These are phyloP conservation scores for Firmiana major DNA, from an alignment of 345 rosid genomes.

Conservation along the genomic window DNA sequence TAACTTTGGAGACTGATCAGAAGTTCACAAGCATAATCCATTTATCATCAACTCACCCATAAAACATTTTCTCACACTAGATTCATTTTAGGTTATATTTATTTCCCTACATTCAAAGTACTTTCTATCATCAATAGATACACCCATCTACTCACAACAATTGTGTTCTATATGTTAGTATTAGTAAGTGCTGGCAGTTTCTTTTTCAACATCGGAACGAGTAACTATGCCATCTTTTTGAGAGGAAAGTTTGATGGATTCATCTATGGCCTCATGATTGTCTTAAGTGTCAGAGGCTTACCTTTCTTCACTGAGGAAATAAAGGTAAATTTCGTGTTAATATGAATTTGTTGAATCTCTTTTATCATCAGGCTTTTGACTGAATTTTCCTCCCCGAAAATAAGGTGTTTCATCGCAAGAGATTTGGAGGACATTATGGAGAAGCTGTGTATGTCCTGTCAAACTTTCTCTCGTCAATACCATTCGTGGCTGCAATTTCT, in stretches of 20 bases:
- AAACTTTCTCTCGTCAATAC: conserved; percentile 33
- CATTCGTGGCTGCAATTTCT: conserved; percentile 24
- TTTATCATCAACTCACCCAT: too few relatives aligned
- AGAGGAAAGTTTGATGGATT: conserved; percentile 26
- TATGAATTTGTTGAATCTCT: not conserved
- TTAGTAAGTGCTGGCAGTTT: conserved; percentile 23
- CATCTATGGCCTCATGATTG: conserved; percentile 30
- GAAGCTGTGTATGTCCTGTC: conserved; percentile 31
- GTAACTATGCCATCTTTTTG: conserved; percentile 8
- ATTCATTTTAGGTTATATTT: too few relatives aligned
- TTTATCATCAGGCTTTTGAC: not conserved
- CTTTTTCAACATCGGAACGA: conserved; percentile 25
- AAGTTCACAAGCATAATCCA: too few relatives aligned
- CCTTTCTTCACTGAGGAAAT: conserved; percentile 37
- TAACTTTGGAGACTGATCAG: not conserved
- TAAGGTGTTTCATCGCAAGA: conserved; percentile 26
- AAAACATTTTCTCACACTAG: too few relatives aligned
- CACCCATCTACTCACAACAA: too few relatives aligned
- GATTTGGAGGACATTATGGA: conserved; percentile 30
- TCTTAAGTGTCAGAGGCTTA: conserved; percentile 35
- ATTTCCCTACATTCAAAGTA: too few relatives aligned
- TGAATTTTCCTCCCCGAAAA: not conserved
- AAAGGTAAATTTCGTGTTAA: conserved; percentile 24
- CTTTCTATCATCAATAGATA: too few relatives aligned
- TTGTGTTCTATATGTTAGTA: conserved; percentile 23